Conservation (phyloP, 805 yeast genomes). For the Candida chilensis region DNA sequence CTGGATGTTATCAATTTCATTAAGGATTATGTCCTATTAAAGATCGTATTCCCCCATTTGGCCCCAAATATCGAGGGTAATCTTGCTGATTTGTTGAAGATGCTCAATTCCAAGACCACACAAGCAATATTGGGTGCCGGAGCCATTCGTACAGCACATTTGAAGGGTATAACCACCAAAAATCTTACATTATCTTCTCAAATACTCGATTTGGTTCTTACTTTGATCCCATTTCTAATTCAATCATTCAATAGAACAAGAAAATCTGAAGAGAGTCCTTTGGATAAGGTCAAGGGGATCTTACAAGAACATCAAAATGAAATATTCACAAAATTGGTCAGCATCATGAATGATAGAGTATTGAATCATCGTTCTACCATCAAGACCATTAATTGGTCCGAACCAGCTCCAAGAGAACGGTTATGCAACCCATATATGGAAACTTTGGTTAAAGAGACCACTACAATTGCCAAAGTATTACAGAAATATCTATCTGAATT, state of each 20-base stretch:
- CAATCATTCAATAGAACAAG: constrained; percentile 16
- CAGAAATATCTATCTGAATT: constrained; percentile 45
- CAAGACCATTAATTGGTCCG: constrained; percentile 39
- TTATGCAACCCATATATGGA: constrained; percentile 60
- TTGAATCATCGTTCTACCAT: constrained; percentile 39
- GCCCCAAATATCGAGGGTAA: constrained; percentile 29
- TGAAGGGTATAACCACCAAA: constrained; percentile 65
- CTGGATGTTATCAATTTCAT: no score
- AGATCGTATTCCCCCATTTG: constrained; percentile 43
- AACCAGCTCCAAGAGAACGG: constrained; percentile 26
- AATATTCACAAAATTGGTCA: constrained; percentile 53
- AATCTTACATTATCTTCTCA: constrained; percentile 64
- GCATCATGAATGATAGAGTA: constrained; percentile 62
- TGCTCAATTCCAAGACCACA: constrained; percentile 44
- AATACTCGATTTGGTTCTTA: constrained; percentile 40
- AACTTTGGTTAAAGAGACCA: constrained; percentile 53
- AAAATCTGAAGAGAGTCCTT: constrained; percentile 17
- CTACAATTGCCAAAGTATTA: constrained; percentile 53
- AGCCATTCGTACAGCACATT: constrained; percentile 66
- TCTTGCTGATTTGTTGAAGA: constrained; percentile 34
- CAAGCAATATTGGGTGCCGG: constrained; percentile 66
- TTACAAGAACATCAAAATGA: constrained; percentile 57
- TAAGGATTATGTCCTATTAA: constrained; percentile 46
- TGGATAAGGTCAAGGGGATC: constrained; percentile 26
- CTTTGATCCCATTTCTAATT: constrained; percentile 22